Evolutionary conservation across 208 protist species (phyloP).

Genomic region (Sergeia podlipaevii): DNA sequence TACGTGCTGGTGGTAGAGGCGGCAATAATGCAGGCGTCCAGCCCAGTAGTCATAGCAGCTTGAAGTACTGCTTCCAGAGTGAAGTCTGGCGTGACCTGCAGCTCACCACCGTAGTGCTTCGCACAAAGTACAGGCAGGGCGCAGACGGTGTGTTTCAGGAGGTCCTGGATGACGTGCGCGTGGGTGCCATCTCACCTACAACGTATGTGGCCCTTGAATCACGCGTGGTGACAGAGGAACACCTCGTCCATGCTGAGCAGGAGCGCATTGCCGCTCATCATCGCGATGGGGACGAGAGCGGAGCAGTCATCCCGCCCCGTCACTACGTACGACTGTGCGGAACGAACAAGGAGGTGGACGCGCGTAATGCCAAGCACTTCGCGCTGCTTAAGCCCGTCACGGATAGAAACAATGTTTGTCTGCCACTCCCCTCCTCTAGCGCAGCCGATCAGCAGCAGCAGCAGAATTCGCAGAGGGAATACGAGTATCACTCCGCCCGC

Average conservation of each 20-base stretch:
- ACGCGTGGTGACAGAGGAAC: background rate
- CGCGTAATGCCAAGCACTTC: constrained; percentile 57
- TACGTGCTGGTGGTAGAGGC: background rate
- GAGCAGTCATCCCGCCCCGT: background rate
- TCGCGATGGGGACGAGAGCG: background rate
- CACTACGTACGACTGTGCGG: constrained; percentile 52
- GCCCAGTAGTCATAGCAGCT: background rate
- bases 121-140: constrained; percentile 36
- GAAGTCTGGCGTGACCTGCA: constrained; percentile 34
- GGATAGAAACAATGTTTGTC: constrained; percentile 3
- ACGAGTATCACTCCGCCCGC: background rate
- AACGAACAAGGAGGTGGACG: constrained; percentile 67
- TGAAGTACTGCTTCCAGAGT: constrained; percentile 47
- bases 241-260: too few species aligned
- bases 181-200: constrained; percentile 12
- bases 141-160: constrained; percentile 34
- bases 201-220: background rate
- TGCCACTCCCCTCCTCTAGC: background rate
- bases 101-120: constrained; percentile 29
- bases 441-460: background rate
- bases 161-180: constrained; percentile 56
- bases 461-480: background rate
- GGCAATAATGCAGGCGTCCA: background rate
- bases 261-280: too few species aligned
- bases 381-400: constrained; percentile 30